Base-by-base conservation (phyloP, 2,329 filamentous ascomycete genomes). In the Tolypocladium pustulatum region DNA sequence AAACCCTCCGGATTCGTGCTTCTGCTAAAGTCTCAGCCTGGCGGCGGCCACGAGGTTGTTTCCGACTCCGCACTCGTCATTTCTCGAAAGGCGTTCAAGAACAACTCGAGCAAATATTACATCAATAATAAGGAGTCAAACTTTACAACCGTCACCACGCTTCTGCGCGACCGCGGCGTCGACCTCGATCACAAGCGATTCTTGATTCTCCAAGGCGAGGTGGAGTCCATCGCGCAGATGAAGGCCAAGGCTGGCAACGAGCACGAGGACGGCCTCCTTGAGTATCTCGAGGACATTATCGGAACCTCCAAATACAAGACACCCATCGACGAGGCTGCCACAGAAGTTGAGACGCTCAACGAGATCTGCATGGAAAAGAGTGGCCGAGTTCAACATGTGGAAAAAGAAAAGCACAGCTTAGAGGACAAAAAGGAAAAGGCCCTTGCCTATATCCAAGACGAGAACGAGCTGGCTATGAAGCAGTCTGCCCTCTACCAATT, bases 201-300 rank as follows among this genome's bases (percentile, higher is more conserved):
- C 75, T 77, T 99, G 57, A 99, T 99, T 68, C 78, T 99, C 13
- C 94, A 99, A 73, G 94, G 94, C 68, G 94, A 99, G 72, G 94
- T 99, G 60, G 94, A 99, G 72, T 97, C 93, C 0, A 99, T 99
- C 69, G 93, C 94, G 8, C 94, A 97, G 74, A 99, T 99, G 94
- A 99, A 99, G 74, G 82, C 95, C 22, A 99, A 99, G 73, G 94
- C 95, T 4, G 87, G 83, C 49, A 93, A 90, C 66, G 94, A 99
- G 71, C 93, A 97, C 68, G 94, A 99, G 61, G 94, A 99, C 67
- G 94, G 94, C 15, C 82, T 99, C 4, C 80, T 99, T 22, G 94
- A 99, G 72, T 99, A 99, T 64, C 83, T 99, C 0, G 94, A 99
- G 72, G 94, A 99, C 68, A 99, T 99, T 61, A 97, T 99, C 66